Conservation (phyloP, 257 asterid genomes). For the Buddleja alternifolia region DNA sequence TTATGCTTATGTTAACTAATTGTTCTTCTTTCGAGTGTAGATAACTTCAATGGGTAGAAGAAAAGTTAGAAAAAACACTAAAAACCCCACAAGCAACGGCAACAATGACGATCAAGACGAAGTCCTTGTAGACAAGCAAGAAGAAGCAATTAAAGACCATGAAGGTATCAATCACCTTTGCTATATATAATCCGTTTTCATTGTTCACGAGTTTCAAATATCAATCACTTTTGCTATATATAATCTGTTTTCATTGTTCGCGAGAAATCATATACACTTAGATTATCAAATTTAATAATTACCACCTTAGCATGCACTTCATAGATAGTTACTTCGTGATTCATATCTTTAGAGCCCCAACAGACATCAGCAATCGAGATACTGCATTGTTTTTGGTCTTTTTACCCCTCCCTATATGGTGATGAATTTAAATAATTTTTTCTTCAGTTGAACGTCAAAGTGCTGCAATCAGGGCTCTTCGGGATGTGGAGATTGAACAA, state of each 20-base stretch:
- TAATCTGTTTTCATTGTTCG: too few species aligned
- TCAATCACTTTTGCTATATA: too few species aligned
- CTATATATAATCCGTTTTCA: background rate
- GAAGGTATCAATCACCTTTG: constrained; percentile 40
- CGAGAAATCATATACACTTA: constrained; percentile 8
- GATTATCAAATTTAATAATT: background rate
- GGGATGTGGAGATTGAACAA: constrained; percentile 79
- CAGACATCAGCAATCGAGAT: constrained; percentile 6
- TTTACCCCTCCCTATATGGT: background rate
- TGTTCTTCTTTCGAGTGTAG: background rate
- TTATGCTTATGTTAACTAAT: background rate
- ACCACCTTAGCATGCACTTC: background rate
- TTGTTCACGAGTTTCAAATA: constrained; percentile 19
- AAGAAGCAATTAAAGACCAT: constrained; percentile 33
- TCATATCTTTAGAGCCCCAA: background rate
- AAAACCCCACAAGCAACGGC: constrained; percentile 21
- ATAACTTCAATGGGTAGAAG: constrained; percentile 43
- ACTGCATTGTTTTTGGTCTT: background rate
- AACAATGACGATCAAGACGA: constrained; percentile 24
- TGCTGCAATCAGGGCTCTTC: constrained; percentile 83
- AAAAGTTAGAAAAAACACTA: constrained; percentile 32
- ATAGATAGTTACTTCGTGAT: constrained; percentile 2
- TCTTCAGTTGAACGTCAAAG: constrained; percentile 74
- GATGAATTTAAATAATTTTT: constrained; percentile 6
- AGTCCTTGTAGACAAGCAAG: constrained; percentile 22